Base-by-base conservation (phyloP, 805 yeast species). In the Lipomyces oligophaga region DNA sequence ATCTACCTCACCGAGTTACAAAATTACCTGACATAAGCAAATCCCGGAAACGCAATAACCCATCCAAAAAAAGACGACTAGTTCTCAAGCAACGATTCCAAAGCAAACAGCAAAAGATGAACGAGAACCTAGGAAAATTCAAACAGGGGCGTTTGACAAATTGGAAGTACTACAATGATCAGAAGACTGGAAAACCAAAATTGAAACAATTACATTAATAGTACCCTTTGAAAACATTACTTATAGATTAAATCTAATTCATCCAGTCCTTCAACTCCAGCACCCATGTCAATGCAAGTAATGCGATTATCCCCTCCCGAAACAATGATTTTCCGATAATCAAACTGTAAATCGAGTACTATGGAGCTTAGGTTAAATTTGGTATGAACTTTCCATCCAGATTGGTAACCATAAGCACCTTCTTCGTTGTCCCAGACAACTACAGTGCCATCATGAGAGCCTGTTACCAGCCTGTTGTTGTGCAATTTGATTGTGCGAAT, bases 51-150 rank as follows among this genome's bases (percentile, higher is more conserved):
- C 27, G 28, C 42, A 46, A 22, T 15, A 50, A 50, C 18, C 46
- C 55, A 1, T 34, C 43, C 36, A 47, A 50, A 27, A 50, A 50
- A 28, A 36, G 55, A 18, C 47, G 55, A 18, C 11, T 15, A n/a
- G 28, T 47, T 7, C 25, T 50, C 21, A 34, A 28, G 21, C 22
- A 30, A 22, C 7, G 16, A 24, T 43, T 31, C 4, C 33, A 20
- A 16, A 18, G 24, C n/a, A 16, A 25, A 18, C 11, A 19, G 18
- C 30, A 31, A 21, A 36, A 24, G 7, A 19, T 24, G 7, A 34
- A n/a, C 2, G 11, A 13, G 2, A 15, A 36, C 19, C 41, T 30
- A 19, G 18, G 21, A 7, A 16, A 18, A 7, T 48, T 48, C 35
- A 48, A 48, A 35, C 35, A 25, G 10, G 43, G 43, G 10, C 28